phyloP scores from a whole-genome alignment of 2,329 filamentous ascomycete species.

The Fusarium sp. region DNA sequence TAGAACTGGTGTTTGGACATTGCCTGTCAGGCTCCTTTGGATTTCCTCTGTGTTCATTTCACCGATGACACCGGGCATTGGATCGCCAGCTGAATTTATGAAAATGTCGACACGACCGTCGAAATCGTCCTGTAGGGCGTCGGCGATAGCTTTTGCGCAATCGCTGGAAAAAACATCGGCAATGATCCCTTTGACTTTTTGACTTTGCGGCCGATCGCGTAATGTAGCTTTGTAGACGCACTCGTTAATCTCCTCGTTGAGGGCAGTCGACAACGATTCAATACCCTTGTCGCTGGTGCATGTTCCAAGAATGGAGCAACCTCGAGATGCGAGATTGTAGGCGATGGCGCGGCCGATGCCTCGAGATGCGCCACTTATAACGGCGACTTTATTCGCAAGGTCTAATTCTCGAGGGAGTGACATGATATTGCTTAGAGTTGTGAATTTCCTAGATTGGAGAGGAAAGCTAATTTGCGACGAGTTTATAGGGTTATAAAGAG shows the following conservation, averaged over 20 bases:
- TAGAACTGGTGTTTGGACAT: constrained; percentile 52
- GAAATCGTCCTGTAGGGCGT: constrained; percentile 43
- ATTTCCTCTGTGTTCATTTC: constrained; percentile 47
- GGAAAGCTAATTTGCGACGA: too few relatives aligned
- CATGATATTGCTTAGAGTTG: background rate
- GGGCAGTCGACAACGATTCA: constrained; percentile 27
- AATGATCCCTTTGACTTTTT: constrained; percentile 47
- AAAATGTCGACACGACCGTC: constrained; percentile 50
- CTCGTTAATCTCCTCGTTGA: constrained; percentile 41
- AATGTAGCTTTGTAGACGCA: constrained; percentile 33
- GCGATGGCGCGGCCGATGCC: constrained; percentile 49
- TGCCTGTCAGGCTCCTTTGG: constrained; percentile 50
- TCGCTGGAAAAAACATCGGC: constrained; percentile 49
- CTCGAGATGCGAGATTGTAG: constrained; percentile 47
- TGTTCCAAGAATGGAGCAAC: constrained; percentile 51
- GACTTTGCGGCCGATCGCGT: constrained; percentile 12
- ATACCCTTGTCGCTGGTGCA: constrained; percentile 44
- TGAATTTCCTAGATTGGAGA: fast-evolving
- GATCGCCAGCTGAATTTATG: constrained; percentile 51
- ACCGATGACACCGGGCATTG: constrained; percentile 48
- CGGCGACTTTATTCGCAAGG: constrained; percentile 33
- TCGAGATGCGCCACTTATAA: constrained; percentile 39
- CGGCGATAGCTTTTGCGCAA: constrained; percentile 47
- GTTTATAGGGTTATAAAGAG: too few relatives aligned
- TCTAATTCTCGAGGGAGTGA: constrained; percentile 21